Base-by-base conservation (phyloP, 2,329 filamentous ascomycete genomes). In the Zymoseptoria ardabiliae region DNA sequence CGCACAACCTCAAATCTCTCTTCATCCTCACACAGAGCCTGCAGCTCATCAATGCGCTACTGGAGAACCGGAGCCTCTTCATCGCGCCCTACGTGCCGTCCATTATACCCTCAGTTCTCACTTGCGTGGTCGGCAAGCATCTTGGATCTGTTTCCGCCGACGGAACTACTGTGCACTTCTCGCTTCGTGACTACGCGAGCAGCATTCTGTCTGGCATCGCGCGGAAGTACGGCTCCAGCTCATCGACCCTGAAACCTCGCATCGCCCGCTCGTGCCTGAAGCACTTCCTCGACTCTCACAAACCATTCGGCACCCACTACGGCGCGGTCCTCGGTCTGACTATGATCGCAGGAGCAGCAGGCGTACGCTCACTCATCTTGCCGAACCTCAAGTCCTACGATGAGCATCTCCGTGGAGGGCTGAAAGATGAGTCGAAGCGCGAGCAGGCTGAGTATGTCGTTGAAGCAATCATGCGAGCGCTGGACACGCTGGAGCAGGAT, bases 211-310 rank as follows among this genome's bases (percentile, higher is more conserved):
- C 86, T 30, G 83, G 85, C 41, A 89, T 99, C 48, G 87, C 89
- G 3, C 83, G 82, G 63, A 93, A 92, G 69, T 97, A 95, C 76
- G 86, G 88, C 5, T 82, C 86, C 23, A 88, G 86, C 4, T 96
- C 92, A 59, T 86, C 89, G 50, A 87, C 91, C 13, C 83, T 97
- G 23, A 90, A 91, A 59, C 87, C 92, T 2, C 90, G 95, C 64
- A 86, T 99, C 28, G 92, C 91, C 3, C 84, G 94, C n/a, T 94
- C 92, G 0, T 97, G 91, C 70, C 82, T 97, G 35, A 96, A 96
- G 76, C 86, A 89, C 69, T 93, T 97, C 74, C 82, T 99, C 28
- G 92, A 97, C 69, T 90, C 91, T 0, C 85, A 86, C 50, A 91
- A 92, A 70, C 86, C 91, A 0, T 83, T 91, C 0, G 85, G 89